Evolutionary conservation across 2,329 filamentous ascomycete species (phyloP).

Genomic region (Myriosclerotinia scirpicola): DNA sequence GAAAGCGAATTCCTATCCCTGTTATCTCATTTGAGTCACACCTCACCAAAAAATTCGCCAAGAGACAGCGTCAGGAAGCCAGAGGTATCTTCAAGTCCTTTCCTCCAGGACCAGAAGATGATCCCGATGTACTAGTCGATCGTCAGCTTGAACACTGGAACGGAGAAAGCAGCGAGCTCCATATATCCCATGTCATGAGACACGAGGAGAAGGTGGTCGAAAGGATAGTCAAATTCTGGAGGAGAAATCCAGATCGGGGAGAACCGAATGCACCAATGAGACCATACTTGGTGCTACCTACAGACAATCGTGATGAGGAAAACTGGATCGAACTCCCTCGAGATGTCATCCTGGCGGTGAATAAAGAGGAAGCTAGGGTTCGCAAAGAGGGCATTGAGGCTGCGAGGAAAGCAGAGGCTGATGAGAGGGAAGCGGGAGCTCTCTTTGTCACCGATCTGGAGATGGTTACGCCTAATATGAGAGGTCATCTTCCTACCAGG

Average conservation of each 20-base stretch:
- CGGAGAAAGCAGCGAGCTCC: not conserved
- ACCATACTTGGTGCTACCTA: not conserved
- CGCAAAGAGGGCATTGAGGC: too few relatives aligned
- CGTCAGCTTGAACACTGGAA: not conserved
- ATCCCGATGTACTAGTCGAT: not conserved
- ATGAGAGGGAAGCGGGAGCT: too few relatives aligned
- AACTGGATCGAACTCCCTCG: too few relatives aligned
- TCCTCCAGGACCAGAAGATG: not conserved
- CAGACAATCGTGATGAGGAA: too few relatives aligned
- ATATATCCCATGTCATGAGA: not conserved
- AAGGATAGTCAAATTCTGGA: not conserved
- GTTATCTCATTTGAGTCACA: not conserved
- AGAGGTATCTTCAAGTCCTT: not conserved
- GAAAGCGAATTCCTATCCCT: not conserved
- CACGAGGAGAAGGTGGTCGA: not conserved
- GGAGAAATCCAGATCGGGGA: not conserved
- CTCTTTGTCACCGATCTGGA: too few relatives aligned
- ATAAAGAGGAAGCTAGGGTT: too few relatives aligned
- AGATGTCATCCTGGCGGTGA: not conserved
- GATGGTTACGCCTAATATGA: too few relatives aligned
- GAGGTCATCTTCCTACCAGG: too few relatives aligned
- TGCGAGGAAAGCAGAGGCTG: too few relatives aligned
- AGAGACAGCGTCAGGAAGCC: too few relatives aligned
- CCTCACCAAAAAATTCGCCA: not conserved
- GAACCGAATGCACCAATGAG: not conserved